Percentiles rank a stretch among this genome's conserved stretches.
phyloP scores from a whole-genome alignment of 164 flowering plant genomes.

The Tetracentron sinense region DNA sequence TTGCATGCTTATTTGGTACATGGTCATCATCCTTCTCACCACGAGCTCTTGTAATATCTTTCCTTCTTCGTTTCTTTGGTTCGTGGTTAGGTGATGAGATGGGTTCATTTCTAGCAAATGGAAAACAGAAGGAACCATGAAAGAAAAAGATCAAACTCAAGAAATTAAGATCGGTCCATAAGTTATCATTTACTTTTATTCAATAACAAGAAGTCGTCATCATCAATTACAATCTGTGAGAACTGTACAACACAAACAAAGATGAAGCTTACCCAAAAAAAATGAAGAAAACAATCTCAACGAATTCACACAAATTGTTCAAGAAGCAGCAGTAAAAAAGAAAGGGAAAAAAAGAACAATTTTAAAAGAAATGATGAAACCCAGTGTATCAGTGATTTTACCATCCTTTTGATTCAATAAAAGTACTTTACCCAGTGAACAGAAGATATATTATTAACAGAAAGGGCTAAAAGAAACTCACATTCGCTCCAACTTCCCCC shows the following conservation, averaged over 20 bases:
- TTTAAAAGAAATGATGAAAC: too few relatives aligned
- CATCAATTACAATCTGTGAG: not conserved
- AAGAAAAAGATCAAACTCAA: not conserved
- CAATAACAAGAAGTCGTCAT: not conserved
- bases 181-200: not conserved
- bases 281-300: not conserved
- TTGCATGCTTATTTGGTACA: conserved; percentile 45
- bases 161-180: not conserved
- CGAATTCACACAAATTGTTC: not conserved
- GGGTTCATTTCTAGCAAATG: conserved; percentile 47
- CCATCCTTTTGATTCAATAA: too few relatives aligned
- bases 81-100: conserved; percentile 43
- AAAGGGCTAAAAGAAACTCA: conserved; percentile 44
- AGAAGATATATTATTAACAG: too few relatives aligned
- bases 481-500: conserved; percentile 86
- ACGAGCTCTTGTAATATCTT: conserved; percentile 43
- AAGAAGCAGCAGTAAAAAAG: too few relatives aligned
- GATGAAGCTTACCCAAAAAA: too few relatives aligned
- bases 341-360: too few relatives aligned
- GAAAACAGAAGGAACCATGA: conserved; percentile 1
- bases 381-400: too few relatives aligned
- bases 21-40: conserved; percentile 42
- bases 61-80: conserved; percentile 82
- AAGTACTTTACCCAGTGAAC: too few relatives aligned
- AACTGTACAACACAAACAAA: not conserved